These are phyloP conservation scores for Cryptococcus sp. DNA, from an alignment of 1,284 basidiomycete species.

Conservation along the genomic window DNA sequence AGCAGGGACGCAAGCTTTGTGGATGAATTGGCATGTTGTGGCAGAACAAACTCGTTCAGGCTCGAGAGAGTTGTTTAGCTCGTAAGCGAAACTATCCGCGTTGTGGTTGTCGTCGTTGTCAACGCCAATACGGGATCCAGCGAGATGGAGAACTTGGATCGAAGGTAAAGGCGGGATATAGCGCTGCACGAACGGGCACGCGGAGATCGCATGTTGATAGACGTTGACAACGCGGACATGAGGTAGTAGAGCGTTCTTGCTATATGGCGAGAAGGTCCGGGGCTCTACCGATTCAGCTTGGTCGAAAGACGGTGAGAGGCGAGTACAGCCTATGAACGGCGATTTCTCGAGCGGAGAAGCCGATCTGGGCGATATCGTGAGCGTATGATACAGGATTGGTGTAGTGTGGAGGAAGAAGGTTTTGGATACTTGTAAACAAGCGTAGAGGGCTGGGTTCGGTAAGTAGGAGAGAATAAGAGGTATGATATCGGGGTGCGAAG, in stretches of 20 bases:
- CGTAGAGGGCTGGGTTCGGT: slow-evolving; percentile 3
- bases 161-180: slow-evolving; percentile 16
- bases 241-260: slow-evolving; percentile 1
- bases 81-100: no score
- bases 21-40: slow-evolving; percentile 14
- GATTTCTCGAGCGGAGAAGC: slow-evolving; percentile 5
- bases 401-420: slow-evolving; percentile 14
- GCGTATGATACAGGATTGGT: no score
- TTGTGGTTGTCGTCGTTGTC: no score
- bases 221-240: neutral
- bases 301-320: neutral
- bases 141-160: slow-evolving; percentile 12
- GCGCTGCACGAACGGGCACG: slow-evolving; percentile 17
- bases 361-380: neutral
- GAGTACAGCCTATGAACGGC: slow-evolving; percentile 5
- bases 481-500: slow-evolving; percentile 10
- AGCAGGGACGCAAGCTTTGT: slow-evolving; percentile 9
- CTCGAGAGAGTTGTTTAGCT: neutral
- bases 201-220: slow-evolving; percentile 2
- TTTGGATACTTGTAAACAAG: slow-evolving; percentile 7
- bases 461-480: slow-evolving; percentile 7
- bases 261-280: neutral
- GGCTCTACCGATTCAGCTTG: neutral
- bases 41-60: neutral
- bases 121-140: neutral